Conservation (phyloP, 2,329 filamentous ascomycete genomes). For the Mycosphaerelloides madeirae region DNA sequence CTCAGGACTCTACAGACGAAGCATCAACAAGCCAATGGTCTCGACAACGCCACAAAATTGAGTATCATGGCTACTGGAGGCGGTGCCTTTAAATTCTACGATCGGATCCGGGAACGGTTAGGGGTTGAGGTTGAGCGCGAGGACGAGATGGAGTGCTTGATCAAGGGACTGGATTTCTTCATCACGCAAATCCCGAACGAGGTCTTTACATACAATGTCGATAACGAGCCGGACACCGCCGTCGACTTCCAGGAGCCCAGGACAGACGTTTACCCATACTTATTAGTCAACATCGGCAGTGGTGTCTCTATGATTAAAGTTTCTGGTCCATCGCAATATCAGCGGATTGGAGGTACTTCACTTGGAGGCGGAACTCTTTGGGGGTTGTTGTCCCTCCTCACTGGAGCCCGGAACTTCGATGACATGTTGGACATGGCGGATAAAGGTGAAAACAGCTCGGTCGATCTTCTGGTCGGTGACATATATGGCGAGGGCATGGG, state of each 20-base stretch:
- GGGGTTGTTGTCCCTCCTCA: slow-evolving; percentile 87
- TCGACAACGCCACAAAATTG: slow-evolving; percentile 50
- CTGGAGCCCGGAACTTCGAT: slow-evolving; percentile 91
- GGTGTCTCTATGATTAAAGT: slow-evolving; percentile 98
- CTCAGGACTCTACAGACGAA: slow-evolving; percentile 81
- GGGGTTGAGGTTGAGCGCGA: slow-evolving; percentile 85
- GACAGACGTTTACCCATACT: slow-evolving; percentile 88
- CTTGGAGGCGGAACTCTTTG: slow-evolving; percentile 96
- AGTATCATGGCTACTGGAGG: slow-evolving; percentile 95
- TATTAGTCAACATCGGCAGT: slow-evolving; percentile 96
- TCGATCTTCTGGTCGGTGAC: slow-evolving; percentile 95
- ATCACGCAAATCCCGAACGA: slow-evolving; percentile 96
- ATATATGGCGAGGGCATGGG: slow-evolving; percentile 97
- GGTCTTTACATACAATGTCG: slow-evolving; percentile 86
- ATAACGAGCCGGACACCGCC: slow-evolving; percentile 61
- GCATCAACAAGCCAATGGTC: slow-evolving; percentile 60
- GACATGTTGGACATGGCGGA: slow-evolving; percentile 94
- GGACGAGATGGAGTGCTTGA: slow-evolving; percentile 98
- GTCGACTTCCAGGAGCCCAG: slow-evolving; percentile 80
- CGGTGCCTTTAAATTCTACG: slow-evolving; percentile 94
- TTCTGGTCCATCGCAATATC: slow-evolving; percentile 76
- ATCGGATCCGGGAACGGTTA: slow-evolving; percentile 76
- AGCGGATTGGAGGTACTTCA: slow-evolving; percentile 91
- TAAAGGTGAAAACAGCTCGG: slow-evolving; percentile 81
- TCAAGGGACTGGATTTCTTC: slow-evolving; percentile 92